Conservation (phyloP, 805 yeast genomes). For the Suhomyces pyralidae region DNA sequence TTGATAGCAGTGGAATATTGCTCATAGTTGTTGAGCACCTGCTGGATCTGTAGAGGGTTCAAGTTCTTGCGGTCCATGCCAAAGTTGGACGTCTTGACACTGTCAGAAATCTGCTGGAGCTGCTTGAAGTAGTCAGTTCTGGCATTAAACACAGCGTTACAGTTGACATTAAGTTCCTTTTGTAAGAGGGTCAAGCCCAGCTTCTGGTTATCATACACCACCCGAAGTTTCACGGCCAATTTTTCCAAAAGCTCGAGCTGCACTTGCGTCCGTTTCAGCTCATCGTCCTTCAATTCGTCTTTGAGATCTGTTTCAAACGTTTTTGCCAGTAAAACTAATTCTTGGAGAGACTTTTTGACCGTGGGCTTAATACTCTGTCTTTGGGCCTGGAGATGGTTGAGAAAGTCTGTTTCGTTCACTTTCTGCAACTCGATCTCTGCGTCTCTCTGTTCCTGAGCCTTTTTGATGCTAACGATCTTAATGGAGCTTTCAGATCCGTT, state of each 20-base stretch:
- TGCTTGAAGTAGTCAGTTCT: constrained; percentile 80
- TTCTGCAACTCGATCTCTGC: constrained; percentile 22
- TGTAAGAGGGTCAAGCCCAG: constrained; percentile 38
- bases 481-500: constrained; percentile 31
- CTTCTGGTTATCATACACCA: constrained; percentile 43
- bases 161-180: constrained; percentile 47
- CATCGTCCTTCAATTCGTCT: constrained; percentile 15
- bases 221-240: constrained; percentile 22
- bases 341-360: constrained; percentile 32
- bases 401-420: constrained; percentile 24
- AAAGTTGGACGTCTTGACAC: constrained; percentile 43
- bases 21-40: constrained; percentile 1
- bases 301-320: constrained; percentile 24
- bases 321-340: constrained; percentile 26
- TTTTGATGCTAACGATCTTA: constrained; percentile 15
- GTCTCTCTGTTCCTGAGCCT: constrained; percentile 17
- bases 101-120: constrained; percentile 83
- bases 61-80: constrained; percentile 33
- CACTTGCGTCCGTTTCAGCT: constrained; percentile 1
- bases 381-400: constrained; percentile 19
- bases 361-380: constrained; percentile 26
- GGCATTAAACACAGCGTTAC: constrained; percentile 71
- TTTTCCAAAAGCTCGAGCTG: constrained; percentile 19
- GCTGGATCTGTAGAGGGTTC: constrained; percentile 11
- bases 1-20: constrained; percentile 1